These are phyloP conservation scores for Aspergillus ochraceoroseus DNA, from an alignment of 2,329 filamentous ascomycete genomes.

Conservation along the genomic window DNA sequence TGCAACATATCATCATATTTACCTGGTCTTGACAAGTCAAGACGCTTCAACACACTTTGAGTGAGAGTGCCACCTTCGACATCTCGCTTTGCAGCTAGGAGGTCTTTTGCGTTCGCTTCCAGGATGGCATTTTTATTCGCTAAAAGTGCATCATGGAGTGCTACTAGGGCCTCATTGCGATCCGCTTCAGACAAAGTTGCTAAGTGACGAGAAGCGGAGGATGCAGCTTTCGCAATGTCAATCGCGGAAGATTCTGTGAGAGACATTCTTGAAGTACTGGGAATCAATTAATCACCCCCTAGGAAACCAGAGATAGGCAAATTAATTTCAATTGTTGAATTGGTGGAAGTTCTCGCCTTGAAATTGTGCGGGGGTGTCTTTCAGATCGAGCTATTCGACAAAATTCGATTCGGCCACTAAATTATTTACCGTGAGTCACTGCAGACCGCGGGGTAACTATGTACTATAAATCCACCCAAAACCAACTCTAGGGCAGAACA, in stretches of 20 bases:
- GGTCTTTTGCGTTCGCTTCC: constrained; percentile 77
- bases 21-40: constrained; percentile 78
- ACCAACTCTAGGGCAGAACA: no score
- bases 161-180: constrained; percentile 78
- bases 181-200: constrained; percentile 70
- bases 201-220: constrained; percentile 73
- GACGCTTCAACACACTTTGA: constrained; percentile 75
- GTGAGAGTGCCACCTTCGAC: constrained; percentile 71
- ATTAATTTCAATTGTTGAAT: no score
- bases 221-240: constrained; percentile 72
- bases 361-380: no score
- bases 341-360: no score
- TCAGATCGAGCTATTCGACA: no score
- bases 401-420: no score
- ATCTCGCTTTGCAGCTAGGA: constrained; percentile 67
- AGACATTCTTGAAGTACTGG: constrained; percentile 61
- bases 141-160: constrained; percentile 72
- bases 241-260: constrained; percentile 77
- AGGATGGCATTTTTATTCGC: constrained; percentile 70
- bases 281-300: no score
- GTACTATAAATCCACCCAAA: no score
- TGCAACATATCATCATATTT: constrained; percentile 98
- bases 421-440: no score
- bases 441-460: no score
- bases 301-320: no score